Evolutionary conservation across 2,329 filamentous ascomycete genomes (phyloP), one percentile per base, ranked within the genome.

Genomic region (Trichophaea hybrida): DNA sequence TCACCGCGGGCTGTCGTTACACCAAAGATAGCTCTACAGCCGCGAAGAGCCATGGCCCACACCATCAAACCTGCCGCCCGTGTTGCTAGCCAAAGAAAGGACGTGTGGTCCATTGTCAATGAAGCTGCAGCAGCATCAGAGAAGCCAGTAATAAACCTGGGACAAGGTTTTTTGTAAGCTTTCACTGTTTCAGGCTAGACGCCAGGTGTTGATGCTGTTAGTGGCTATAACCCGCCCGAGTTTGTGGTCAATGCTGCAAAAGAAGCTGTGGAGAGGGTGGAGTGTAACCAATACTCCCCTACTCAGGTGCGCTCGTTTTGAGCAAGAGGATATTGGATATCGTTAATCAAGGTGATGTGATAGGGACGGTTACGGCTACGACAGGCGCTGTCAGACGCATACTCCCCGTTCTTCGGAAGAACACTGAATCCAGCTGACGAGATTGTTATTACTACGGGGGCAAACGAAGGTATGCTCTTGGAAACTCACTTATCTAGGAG

Each of bases 211-310:
- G 48, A 24, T 15, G 38, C 10, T 12, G 38, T 43, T 17, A 61
- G 59, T 33, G 91, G 91, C 60, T 97, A 97, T 73, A 97, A 97
- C 71, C 91, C 91, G 59, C 91, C 91, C 6, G 74, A 84, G 38
- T 97, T 95, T 73, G 88, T 96, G 65, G 77, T 96, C 65, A 80
- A 95, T 68, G 93, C 93, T 46, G 93, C 93, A 55, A 97, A 95
- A 74, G 77, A 84, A 43, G 90, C 91, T 43, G 79, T 98, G 55
- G 85, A 95, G 70, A 80, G 82, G 55, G 91, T 98, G 24, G 93
- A 97, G 67, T 96, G 91, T 79, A 98, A 98, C 73, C 93, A 98
- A 77, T 98, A 98, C 78, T 91, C 89, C 24, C 93, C 90, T 1
- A 96, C 93, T 17, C 93, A 89, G 78, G 78, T 79, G 72, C 53